Conservation (phyloP, 345 rosid genomes). For the Citrus hindsii region DNA sequence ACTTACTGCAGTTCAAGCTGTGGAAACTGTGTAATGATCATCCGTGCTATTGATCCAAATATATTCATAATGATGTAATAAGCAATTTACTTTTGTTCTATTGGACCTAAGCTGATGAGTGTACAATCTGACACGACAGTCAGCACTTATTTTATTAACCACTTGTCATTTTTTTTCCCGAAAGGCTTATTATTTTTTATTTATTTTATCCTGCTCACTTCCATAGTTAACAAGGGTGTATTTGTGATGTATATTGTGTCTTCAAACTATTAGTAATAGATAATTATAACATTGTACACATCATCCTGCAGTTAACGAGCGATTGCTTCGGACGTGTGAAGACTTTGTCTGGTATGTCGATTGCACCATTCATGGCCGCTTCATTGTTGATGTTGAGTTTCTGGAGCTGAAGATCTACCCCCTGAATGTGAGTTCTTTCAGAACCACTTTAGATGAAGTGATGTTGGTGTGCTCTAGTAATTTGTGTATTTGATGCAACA, state of each 20-base stretch:
- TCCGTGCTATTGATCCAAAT: background rate
- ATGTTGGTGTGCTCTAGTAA: background rate
- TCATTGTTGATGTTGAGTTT: slow-evolving; percentile 87
- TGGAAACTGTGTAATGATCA: background rate
- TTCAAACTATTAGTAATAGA: background rate
- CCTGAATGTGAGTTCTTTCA: slow-evolving; percentile 51
- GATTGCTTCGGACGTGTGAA: slow-evolving; percentile 60
- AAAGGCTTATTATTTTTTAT: background rate
- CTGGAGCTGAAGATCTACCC: slow-evolving; percentile 77
- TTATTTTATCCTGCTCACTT: background rate
- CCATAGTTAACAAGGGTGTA: background rate
- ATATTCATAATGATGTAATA: background rate
- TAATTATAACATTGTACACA: slow-evolving; percentile 2
- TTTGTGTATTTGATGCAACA: background rate
- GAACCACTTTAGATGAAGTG: background rate
- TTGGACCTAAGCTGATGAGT: background rate
- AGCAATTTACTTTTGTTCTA: background rate
- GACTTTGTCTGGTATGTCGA: slow-evolving; percentile 89
- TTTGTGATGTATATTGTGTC: background rate
- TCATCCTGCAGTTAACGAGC: slow-evolving; percentile 62
- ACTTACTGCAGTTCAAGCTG: background rate
- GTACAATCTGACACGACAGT: background rate
- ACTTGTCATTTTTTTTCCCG: no score
- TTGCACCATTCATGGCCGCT: slow-evolving; percentile 57
- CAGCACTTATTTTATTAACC: background rate